Percentiles rank a stretch among this genome's conserved stretches.
These are phyloP conservation scores for Cyclotella sp. DNA, from an alignment of 108 stramenopile species.

Conservation along the genomic window DNA sequence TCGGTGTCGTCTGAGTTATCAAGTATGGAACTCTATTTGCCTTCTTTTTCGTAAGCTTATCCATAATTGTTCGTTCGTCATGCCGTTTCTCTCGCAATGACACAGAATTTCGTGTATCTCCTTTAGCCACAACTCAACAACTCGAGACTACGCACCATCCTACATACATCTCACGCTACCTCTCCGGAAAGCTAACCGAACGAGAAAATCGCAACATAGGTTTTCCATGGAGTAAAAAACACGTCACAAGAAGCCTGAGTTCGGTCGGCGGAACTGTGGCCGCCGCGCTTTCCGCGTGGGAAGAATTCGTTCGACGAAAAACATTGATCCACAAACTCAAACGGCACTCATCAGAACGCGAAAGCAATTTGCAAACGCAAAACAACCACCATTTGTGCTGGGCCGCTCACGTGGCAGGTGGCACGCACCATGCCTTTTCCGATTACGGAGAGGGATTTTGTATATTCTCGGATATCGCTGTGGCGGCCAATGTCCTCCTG, in stretches of 20 bases:
- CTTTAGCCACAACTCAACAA: constrained; percentile 79
- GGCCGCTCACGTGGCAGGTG: constrained; percentile 90
- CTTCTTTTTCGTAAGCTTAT: too few species aligned
- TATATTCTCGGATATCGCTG: constrained; percentile 92
- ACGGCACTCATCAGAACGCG: background rate
- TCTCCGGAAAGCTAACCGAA: constrained; percentile 78
- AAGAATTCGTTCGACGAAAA: constrained; percentile 41
- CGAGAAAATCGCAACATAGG: constrained; percentile 89
- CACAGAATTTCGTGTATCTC: constrained; percentile 79
- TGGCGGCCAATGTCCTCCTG: constrained; percentile 87
- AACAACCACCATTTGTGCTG: constrained; percentile 30
- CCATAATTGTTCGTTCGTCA: too few species aligned
- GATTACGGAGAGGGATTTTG: constrained; percentile 96
- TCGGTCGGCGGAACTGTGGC: constrained; percentile 92
- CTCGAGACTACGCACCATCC: constrained; percentile 81
- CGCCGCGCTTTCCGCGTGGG: constrained; percentile 70
- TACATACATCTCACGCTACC: constrained; percentile 78
- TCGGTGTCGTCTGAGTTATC: background rate
- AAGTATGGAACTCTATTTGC: background rate
- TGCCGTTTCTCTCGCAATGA: too few species aligned
- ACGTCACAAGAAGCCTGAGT: constrained; percentile 83
- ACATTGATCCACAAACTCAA: background rate
- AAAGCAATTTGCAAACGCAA: constrained; percentile 7
- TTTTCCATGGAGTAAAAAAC: constrained; percentile 88
- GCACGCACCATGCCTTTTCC: constrained; percentile 93